Evolutionary conservation across 2,329 filamentous ascomycete species (phyloP).

Genomic region (Epichloe sp.): DNA sequence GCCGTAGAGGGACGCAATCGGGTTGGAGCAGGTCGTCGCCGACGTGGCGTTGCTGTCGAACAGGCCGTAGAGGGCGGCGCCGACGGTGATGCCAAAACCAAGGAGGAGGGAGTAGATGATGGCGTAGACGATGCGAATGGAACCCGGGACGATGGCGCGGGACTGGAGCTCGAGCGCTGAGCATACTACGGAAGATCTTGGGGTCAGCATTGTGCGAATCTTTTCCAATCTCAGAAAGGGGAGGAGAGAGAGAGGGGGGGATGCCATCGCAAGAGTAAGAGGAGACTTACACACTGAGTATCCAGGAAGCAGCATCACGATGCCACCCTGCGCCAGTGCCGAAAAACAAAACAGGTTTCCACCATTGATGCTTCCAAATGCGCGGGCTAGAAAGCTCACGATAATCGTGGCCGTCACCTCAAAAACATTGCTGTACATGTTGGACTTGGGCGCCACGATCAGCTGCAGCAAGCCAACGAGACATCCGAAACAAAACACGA

Average conservation of each 20-base stretch:
- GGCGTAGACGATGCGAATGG: slow-evolving; percentile 61
- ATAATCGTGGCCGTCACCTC: slow-evolving; percentile 49
- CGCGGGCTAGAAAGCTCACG: slow-evolving; percentile 48
- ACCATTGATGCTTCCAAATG: slow-evolving; percentile 44
- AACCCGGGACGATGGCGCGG: slow-evolving; percentile 55
- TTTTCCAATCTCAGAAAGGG: too few species aligned
- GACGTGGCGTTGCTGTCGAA: slow-evolving; percentile 41
- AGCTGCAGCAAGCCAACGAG: slow-evolving; percentile 58
- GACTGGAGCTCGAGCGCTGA: slow-evolving; percentile 52
- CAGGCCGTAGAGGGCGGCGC: slow-evolving; percentile 48
- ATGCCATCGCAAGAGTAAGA: not conserved
- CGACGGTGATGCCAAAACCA: slow-evolving; percentile 59
- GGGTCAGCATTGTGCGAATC: not conserved
- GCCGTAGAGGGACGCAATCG: slow-evolving; percentile 31
- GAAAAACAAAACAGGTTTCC: slow-evolving; percentile 50
- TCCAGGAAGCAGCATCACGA: slow-evolving; percentile 52
- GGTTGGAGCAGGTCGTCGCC: slow-evolving; percentile 26
- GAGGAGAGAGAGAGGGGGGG: too few species aligned
- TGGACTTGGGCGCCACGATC: slow-evolving; percentile 54
- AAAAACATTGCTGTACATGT: slow-evolving; percentile 54
- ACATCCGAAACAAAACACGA: slow-evolving; percentile 57
- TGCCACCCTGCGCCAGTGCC: slow-evolving; percentile 49
- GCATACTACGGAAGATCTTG: slow-evolving; percentile 17
- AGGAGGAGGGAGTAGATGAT: slow-evolving; percentile 63
- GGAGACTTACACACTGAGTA: slow-evolving; percentile 40